phyloP scores from a whole-genome alignment of 441 rosid species.

The Populus hybrid region DNA sequence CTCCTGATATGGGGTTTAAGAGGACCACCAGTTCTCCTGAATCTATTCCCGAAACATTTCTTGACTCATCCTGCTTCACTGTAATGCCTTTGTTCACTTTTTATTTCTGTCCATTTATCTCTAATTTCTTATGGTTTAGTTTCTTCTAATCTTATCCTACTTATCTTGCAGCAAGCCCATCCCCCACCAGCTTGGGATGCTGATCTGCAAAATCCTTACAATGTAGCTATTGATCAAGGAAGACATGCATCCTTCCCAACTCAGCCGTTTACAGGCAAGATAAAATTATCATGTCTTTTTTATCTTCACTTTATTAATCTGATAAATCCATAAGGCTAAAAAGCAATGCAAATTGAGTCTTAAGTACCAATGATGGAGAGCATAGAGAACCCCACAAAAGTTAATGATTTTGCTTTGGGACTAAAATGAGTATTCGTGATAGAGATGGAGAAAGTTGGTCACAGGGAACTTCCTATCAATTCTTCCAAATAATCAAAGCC shows the following conservation, averaged over 20 bases:
- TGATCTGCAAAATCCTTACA: slow-evolving; percentile 62
- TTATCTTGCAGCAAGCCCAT: slow-evolving; percentile 47
- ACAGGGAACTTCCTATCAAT: slow-evolving; percentile 15
- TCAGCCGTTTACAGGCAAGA: slow-evolving; percentile 50
- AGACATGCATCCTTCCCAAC: slow-evolving; percentile 37
- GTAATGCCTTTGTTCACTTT: slow-evolving; percentile 31
- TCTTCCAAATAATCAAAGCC: slow-evolving; percentile 20
- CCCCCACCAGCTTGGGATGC: slow-evolving; percentile 58
- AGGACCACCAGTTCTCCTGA: slow-evolving; percentile 48
- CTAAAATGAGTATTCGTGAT: slow-evolving; percentile 22
- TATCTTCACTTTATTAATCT: slow-evolving; percentile 12
- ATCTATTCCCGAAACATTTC: slow-evolving; percentile 40
- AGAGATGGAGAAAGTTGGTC: slow-evolving; percentile 27
- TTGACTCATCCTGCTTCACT: slow-evolving; percentile 45
- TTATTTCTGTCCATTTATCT: not conserved
- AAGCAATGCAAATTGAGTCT: slow-evolving; percentile 31
- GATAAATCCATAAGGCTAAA: slow-evolving; percentile 20
- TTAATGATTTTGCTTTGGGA: slow-evolving; percentile 31
- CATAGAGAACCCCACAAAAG: slow-evolving; percentile 36
- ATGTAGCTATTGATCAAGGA: slow-evolving; percentile 54
- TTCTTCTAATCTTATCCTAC: slow-evolving; percentile 1
- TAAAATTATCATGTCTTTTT: slow-evolving; percentile 21
- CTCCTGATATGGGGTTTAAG: slow-evolving; percentile 40
- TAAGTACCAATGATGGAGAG: slow-evolving; percentile 36
- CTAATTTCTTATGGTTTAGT: not conserved